Conservation (phyloP, 2,329 filamentous ascomycete species). For the Aspergillus sp. region DNA sequence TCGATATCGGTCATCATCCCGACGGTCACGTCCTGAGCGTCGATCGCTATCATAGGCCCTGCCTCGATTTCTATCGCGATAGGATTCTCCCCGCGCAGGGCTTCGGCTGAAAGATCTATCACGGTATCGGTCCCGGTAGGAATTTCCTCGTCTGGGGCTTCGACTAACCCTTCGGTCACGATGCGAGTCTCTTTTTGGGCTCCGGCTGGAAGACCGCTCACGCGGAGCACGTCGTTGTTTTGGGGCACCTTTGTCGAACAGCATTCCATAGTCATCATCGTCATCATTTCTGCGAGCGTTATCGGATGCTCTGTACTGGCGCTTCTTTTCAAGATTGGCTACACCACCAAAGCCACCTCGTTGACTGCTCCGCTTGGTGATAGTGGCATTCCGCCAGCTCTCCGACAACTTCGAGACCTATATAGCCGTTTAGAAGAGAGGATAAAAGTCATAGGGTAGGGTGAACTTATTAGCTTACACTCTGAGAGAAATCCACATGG, state of each 20-base stretch:
- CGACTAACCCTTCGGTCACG: constrained; percentile 27
- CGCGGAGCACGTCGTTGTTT: constrained; percentile 8
- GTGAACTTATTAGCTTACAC: constrained; percentile 51
- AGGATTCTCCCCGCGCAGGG: constrained; percentile 18
- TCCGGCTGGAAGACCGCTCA: constrained; percentile 38
- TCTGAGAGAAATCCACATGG: constrained; percentile 98
- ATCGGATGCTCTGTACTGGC: constrained; percentile 75
- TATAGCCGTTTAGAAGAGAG: constrained; percentile 14
- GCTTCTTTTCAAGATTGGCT: constrained; percentile 78
- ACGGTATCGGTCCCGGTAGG: constrained; percentile 31
- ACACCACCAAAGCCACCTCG: constrained; percentile 88
- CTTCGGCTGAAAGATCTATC: constrained; percentile 30
- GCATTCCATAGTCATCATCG: constrained; percentile 65
- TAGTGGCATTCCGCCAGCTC: constrained; percentile 80
- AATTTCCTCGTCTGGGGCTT: constrained; percentile 19
- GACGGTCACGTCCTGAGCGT: constrained; percentile 13
- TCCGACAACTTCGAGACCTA: constrained; percentile 73
- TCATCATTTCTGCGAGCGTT: constrained; percentile 42
- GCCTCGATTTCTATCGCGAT: constrained; percentile 33
- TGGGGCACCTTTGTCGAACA: constrained; percentile 60
- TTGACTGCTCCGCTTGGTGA: constrained; percentile 65
- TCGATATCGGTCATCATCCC: constrained; percentile 25
- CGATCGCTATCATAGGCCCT: constrained; percentile 31
- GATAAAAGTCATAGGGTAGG: neutral
- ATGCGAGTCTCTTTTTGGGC: constrained; percentile 35